These are phyloP conservation scores for Pichia norvegensis DNA, from an alignment of 1,139 yeast species.

Conservation along the genomic window DNA sequence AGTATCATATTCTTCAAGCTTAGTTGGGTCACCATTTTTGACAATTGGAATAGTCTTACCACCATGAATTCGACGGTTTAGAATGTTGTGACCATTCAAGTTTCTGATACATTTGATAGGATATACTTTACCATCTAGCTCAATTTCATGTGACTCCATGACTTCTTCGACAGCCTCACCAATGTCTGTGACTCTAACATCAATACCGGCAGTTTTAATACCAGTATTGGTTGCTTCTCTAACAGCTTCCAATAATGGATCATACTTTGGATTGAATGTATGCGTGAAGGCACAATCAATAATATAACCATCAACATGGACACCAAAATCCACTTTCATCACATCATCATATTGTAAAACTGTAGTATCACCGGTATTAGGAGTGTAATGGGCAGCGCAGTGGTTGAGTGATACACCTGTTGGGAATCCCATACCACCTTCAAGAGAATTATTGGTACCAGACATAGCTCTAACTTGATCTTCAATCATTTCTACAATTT, in stretches of 20 bases:
- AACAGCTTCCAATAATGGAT: conserved; percentile 73
- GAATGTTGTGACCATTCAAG: conserved; percentile 90
- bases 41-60: conserved; percentile 97
- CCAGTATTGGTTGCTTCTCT: conserved; percentile 93
- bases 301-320: conserved; percentile 92
- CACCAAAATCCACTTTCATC: conserved; percentile 95
- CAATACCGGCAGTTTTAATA: conserved; percentile 87
- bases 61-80: conserved; percentile 77
- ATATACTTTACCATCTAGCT: conserved; percentile 73
- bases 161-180: conserved; percentile 96
- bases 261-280: conserved; percentile 80
- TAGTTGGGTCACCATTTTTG: conserved; percentile 84
- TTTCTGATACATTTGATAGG: conserved; percentile 88
- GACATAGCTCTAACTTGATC: conserved; percentile 72
- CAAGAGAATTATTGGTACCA: conserved; percentile 47
- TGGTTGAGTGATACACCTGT: conserved; percentile 91
- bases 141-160: conserved; percentile 94
- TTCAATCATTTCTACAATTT: conserved; percentile 85
- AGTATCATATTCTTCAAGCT: conserved; percentile 98
- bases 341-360: conserved; percentile 80
- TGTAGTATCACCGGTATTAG: conserved; percentile 87
- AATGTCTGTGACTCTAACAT: conserved; percentile 87
- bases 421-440: conserved; percentile 94
- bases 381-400: conserved; percentile 97
- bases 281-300: conserved; percentile 94